phyloP scores from a whole-genome alignment of 352 stramenopile species.

The Peronospora belbahrii region DNA sequence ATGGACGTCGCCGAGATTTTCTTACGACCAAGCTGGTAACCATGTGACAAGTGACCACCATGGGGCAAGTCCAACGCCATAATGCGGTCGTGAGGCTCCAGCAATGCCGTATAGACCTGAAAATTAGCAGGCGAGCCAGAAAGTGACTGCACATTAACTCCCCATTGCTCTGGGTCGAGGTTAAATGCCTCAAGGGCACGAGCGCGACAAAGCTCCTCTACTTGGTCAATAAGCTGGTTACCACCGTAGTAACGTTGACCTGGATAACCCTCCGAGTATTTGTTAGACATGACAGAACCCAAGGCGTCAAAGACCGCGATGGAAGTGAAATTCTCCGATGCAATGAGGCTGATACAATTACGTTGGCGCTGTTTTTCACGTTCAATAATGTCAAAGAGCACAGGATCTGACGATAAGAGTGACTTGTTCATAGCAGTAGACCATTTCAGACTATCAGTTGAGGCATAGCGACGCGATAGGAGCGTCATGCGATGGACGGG shows the following conservation, averaged over 20 bases:
- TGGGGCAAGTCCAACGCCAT: conserved; percentile 98
- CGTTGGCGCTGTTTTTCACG: conserved; percentile 97
- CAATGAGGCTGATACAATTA: conserved; percentile 97
- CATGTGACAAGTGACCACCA: conserved; percentile 97
- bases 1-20: conserved; percentile 98
- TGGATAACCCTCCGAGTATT: conserved; percentile 98
- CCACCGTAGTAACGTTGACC: conserved; percentile 94
- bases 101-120: conserved; percentile 97
- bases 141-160: conserved; percentile 96
- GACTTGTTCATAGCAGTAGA: conserved; percentile 81
- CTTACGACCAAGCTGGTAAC: conserved; percentile 97
- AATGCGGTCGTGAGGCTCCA: conserved; percentile 98
- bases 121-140: conserved; percentile 99
- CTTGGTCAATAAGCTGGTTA: conserved; percentile 99
- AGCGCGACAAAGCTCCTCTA: conserved; percentile 96
- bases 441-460: conserved; percentile 57
- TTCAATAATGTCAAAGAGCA: conserved; percentile 93
- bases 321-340: conserved; percentile 99
- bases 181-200: conserved; percentile 96
- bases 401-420: conserved; percentile 87
- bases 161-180: conserved; percentile 93
- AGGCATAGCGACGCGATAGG: conserved; percentile 34
- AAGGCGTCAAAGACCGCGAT: conserved; percentile 96
- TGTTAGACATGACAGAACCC: conserved; percentile 98
- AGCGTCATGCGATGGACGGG: conserved; percentile 14